These are phyloP conservation scores for Nannochloropsis gaditana DNA, from an alignment of 108 stramenopile genomes.

Conservation along the genomic window DNA sequence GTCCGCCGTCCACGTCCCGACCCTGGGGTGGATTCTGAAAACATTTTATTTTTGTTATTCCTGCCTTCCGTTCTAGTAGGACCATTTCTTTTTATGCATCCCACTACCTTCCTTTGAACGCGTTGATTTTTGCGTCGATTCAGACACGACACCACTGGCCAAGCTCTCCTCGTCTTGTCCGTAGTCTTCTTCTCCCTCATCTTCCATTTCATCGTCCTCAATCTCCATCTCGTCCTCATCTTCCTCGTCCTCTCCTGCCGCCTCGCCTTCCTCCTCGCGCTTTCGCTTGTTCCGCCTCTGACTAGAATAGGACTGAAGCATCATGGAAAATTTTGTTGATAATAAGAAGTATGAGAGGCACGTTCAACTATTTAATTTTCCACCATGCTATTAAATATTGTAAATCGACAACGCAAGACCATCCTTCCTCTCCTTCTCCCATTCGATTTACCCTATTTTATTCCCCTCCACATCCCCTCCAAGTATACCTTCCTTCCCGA, in stretches of 20 bases:
- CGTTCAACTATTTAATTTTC: too few species aligned
- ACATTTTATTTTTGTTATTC: too few species aligned
- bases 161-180: not conserved
- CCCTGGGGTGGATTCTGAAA: too few species aligned
- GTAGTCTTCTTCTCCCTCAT: not conserved
- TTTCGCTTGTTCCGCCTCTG: not conserved
- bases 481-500: constrained; percentile 13
- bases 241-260: not conserved
- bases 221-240: not conserved
- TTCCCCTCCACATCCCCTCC: not conserved
- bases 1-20: too few species aligned
- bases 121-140: not conserved
- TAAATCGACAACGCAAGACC: not conserved
- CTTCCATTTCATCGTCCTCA: not conserved
- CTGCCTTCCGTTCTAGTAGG: too few species aligned
- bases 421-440: not conserved
- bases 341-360: not conserved
- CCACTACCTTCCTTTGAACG: not conserved
- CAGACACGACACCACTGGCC: not conserved
- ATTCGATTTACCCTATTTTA: not conserved
- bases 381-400: not conserved
- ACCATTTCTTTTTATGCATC: too few species aligned
- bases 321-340: not conserved
- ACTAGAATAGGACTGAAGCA: not conserved
- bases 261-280: not conserved